Evolutionary conservation across 2,329 filamentous ascomycete species (phyloP).

Genomic region (Nemania abortiva): DNA sequence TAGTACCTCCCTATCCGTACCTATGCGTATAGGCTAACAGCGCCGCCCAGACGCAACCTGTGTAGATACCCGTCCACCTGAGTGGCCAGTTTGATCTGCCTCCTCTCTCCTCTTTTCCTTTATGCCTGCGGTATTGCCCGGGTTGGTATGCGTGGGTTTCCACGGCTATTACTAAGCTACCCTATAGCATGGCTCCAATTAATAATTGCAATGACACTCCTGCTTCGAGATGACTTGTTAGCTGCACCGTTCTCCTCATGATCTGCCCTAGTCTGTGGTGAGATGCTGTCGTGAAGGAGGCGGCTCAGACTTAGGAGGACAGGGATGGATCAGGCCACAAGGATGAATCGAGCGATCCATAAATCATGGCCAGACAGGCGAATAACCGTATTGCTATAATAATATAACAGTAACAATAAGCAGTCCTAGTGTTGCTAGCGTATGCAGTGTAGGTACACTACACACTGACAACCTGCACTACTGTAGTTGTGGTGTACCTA

Average conservation of each 20-base stretch:
- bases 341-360: conserved; percentile 5
- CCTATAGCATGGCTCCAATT: conserved; percentile 3
- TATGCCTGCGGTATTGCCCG: conserved; percentile 1
- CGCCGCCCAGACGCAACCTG: too few relatives aligned
- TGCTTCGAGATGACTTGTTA: neutral
- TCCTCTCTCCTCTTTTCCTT: neutral
- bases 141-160: neutral
- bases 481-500: neutral
- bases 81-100: conserved; percentile 1
- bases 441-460: neutral
- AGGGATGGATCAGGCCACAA: conserved; percentile 22
- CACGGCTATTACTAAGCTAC: conserved; percentile 1
- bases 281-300: conserved; percentile 13
- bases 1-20: too few relatives aligned
- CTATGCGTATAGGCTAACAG: neutral
- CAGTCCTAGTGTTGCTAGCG: neutral
- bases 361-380: neutral
- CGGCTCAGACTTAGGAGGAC: conserved; percentile 12
- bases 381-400: neutral
- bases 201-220: neutral
- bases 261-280: neutral
- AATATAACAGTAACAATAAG: conserved; percentile 13
- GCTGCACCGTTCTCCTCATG: neutral
- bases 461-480: neutral
- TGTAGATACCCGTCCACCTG: neutral